Evolutionary conservation across 1,284 basidiomycete species (phyloP), one percentile per base, ranked within the genome.

Genomic region (Peniophora sp.): DNA sequence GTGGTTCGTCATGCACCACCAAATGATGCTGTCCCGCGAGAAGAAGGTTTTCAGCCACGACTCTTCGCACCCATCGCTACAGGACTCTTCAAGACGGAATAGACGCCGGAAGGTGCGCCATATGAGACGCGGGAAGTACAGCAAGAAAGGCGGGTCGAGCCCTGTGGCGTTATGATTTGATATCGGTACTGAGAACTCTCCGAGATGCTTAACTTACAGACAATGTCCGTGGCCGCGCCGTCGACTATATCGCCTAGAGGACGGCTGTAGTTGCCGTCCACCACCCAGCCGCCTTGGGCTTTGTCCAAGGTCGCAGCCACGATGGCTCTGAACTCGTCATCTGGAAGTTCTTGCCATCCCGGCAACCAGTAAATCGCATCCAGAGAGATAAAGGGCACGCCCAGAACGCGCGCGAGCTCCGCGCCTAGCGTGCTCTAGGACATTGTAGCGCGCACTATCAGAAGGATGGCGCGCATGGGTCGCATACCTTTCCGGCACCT

Each of bases 141-240:
- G 62, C 8, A 64, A 23, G 43, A 85, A 66, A 9, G 83, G 83
- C 15, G 81, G 80, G 58, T 84, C 80, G 20, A 85, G 67, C 83
- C 81, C 81, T 84, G 52, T 36, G 34, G 18, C 22, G 37, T 41
- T 2, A 22, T 32, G 24, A 27, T 18, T 27, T 23, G 11, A 34
- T 36, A 50, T 20, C 24, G 12, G 24, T 12, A 11, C 24, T 10
- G 24, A 39, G 20, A 48, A n/a, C 15, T 24, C 23, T 24, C 39
- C 41, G 18, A n/a, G 35, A 14, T 37, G 32, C 34, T 35, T 17
- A n/a, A 66, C 76, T 55, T 56, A 85, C 83, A 84, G 23, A 85
- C 74, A 10, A 82, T 62, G 60, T 85, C 81, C 12, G 81, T 83
- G 6, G 73, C 68, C 35, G 61, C 58, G 3, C 72, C 66, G 0